Conservation (phyloP, 352 stramenopile genomes). For the Blastocystis sp. region DNA sequence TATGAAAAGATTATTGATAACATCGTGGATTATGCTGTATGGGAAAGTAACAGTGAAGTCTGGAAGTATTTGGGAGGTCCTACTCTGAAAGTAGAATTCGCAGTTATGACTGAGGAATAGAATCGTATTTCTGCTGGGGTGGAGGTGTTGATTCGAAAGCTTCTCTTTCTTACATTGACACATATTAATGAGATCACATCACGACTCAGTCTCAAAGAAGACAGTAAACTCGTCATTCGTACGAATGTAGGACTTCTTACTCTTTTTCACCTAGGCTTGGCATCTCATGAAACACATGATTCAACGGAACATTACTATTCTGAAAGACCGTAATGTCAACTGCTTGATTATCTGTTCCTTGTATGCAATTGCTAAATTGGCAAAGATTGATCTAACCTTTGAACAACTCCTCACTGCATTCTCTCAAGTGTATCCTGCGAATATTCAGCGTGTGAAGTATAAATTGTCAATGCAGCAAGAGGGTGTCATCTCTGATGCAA, state of each 20-base stretch:
- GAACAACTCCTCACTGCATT: conserved; percentile 10
- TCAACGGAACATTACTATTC: background rate
- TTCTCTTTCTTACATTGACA: background rate
- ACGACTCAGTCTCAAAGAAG: background rate
- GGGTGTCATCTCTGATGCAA: background rate
- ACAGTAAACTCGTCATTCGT: background rate
- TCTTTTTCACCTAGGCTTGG: background rate
- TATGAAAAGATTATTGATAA: background rate
- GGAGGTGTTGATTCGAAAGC: conserved; percentile 16
- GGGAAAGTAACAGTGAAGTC: background rate
- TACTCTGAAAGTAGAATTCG: background rate
- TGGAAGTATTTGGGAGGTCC: background rate
- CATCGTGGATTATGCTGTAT: conserved; percentile 34
- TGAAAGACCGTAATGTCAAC: conserved; percentile 1
- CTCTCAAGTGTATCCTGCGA: background rate
- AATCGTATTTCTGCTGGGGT: background rate
- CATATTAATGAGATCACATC: background rate
- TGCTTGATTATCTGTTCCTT: conserved; percentile 14
- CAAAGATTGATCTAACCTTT: conserved; percentile 19
- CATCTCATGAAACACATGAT: conserved; percentile 24
- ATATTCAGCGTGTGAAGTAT: background rate
- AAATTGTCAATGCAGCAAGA: background rate
- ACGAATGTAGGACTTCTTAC: background rate
- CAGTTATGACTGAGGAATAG: background rate
- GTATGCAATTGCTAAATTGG: conserved; percentile 24